A percentile compares a stretch with the other conserved stretches of the same genome.
Conservation (phyloP, 129 eudicot species). For the Glebionis coronaria region DNA sequence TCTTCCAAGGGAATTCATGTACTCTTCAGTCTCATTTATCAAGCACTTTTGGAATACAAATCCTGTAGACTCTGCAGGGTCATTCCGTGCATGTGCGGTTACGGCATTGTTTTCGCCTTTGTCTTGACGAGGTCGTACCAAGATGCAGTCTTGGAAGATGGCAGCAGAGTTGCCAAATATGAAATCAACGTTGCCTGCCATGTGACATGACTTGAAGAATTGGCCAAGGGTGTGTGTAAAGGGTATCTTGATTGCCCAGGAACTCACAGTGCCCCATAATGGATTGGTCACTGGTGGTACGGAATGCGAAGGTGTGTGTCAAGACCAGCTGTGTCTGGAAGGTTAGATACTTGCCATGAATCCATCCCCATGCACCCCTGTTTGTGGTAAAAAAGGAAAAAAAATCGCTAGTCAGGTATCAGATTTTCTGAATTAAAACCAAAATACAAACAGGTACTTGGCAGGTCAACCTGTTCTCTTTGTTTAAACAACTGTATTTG, state of each 20-base stretch:
- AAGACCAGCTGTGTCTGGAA: slow-evolving; percentile 44
- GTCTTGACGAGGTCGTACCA: slow-evolving; percentile 34
- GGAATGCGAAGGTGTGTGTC: slow-evolving; percentile 37
- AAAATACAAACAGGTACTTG: too few species aligned
- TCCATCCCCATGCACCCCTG: slow-evolving; percentile 56
- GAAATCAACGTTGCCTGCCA: slow-evolving; percentile 41
- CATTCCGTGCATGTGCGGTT: slow-evolving; percentile 38
- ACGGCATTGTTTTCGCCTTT: slow-evolving; percentile 33
- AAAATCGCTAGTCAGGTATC: too few species aligned
- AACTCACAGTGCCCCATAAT: slow-evolving; percentile 34
- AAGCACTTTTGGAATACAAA: slow-evolving; percentile 4
- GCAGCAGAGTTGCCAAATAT: slow-evolving; percentile 44
- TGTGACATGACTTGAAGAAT: slow-evolving; percentile 35
- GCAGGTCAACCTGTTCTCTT: too few species aligned
- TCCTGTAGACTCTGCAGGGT: slow-evolving; percentile 36
- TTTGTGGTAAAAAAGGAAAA: not conserved
- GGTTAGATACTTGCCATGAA: slow-evolving; percentile 51
- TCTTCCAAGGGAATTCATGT: slow-evolving; percentile 1
- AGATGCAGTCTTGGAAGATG: slow-evolving; percentile 36
- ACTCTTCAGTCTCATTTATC: not conserved
- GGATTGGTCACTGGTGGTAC: slow-evolving; percentile 30
- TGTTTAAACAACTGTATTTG: too few species aligned
- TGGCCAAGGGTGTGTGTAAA: slow-evolving; percentile 34
- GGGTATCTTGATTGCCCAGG: slow-evolving; percentile 41
- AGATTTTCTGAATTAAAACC: too few species aligned